These are phyloP conservation scores for Candida anutae DNA, from an alignment of 1,139 yeast genomes.

Conservation along the genomic window DNA sequence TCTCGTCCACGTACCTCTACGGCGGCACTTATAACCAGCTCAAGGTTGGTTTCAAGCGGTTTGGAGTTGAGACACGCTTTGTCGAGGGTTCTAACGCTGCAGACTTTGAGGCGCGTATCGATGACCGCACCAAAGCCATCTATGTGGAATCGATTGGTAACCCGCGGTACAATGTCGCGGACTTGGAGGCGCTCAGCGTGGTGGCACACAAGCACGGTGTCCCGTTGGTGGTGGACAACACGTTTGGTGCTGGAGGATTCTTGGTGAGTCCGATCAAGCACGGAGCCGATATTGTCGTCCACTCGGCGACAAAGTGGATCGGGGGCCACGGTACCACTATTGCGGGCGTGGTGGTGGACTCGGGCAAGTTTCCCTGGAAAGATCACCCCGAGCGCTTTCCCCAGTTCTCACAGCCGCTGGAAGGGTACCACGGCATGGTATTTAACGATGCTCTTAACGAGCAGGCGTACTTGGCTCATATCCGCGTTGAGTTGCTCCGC, in stretches of 20 bases:
- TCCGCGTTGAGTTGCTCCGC: conserved; percentile 80
- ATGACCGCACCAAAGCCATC: conserved; percentile 80
- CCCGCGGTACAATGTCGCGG: conserved; percentile 90
- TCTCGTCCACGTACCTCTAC: conserved; percentile 81
- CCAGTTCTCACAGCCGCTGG: conserved; percentile 83
- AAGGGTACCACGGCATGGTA: conserved; percentile 86
- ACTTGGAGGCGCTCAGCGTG: conserved; percentile 67
- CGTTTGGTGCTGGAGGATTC: conserved; percentile 96
- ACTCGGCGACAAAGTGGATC: conserved; percentile 97
- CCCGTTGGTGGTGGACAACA: conserved; percentile 92
- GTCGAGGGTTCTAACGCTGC: conserved; percentile 70
- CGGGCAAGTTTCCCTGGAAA: conserved; percentile 89
- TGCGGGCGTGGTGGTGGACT: conserved; percentile 85
- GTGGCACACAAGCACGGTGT: conserved; percentile 85
- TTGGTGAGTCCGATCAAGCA: conserved; percentile 76
- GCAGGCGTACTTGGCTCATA: conserved; percentile 71
- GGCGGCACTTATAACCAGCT: conserved; percentile 97
- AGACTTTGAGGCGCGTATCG: conserved; percentile 66
- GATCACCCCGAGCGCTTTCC: conserved; percentile 83
- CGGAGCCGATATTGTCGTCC: conserved; percentile 82
- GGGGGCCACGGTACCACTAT: conserved; percentile 97
- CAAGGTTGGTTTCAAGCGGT: conserved; percentile 81
- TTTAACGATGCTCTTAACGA: conserved; percentile 78
- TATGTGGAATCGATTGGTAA: conserved; percentile 90
- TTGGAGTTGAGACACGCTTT: conserved; percentile 79